Base-by-base conservation (phyloP, 1,139 yeast species). In the Scheffersomyces segobiensis region DNA sequence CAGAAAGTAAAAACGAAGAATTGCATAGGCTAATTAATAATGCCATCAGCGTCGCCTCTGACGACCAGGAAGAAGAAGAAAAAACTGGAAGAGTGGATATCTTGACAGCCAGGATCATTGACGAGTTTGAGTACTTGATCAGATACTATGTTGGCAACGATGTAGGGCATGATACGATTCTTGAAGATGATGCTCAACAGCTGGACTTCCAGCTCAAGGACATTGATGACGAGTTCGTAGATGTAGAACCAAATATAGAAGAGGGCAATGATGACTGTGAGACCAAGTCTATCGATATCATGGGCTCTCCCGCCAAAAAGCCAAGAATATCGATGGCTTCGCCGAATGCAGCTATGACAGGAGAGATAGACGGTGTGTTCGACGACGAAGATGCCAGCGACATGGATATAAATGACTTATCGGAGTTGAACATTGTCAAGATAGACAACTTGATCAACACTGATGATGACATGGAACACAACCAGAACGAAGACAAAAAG, bases 71-170 rank as follows among this genome's bases (percentile, higher is more conserved):
- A 17, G 63, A 65, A 24, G 68, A 68, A 21, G 53, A 62, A 18
- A 71, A 78, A 19, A 80, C 80, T 5, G 79, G 79, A 3, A 81
- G 88, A 62, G 82, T 88, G 56, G 98, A 92, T 72, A 78, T 90
- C 17, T 75, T 92, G 58, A 88, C 96, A 69, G 95, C 96, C 2
- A 78, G 96, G 63, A 88, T 91, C 1, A 82, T 91, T 50, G 91
- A 89, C 64, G 97, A 92, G 69, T 83, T 91, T 61, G 84, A 84
- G 62, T 79, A 67, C 59, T 71, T 80, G 56, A 76, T 80, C 42
- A 60, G 81, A 22, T 76, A 70, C 62, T 80, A 77, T 60, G 67
- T 77, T 26, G 66, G 67, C 46, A 65, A 65, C 56, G 76, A 72
- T 22, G 42, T 32, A 32, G 65, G 67, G 12, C 60, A 63, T 5